These are phyloP conservation scores for Hemisphaericaspora xylanilytica DNA, from an alignment of 1,139 yeast genomes.

Conservation along the genomic window DNA sequence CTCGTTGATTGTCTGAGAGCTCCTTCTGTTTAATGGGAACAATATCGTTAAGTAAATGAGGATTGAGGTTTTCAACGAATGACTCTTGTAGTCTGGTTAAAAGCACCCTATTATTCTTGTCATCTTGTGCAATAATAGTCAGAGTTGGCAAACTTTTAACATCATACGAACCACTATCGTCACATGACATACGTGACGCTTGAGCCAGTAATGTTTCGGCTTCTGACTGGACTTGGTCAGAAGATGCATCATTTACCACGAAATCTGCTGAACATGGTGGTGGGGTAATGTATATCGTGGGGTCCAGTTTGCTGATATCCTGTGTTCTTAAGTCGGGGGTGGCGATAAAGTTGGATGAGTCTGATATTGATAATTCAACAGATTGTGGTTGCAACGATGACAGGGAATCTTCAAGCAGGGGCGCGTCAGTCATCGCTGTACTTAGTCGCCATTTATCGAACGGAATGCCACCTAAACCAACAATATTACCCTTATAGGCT, in stretches of 20 bases:
- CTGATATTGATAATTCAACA: neutral
- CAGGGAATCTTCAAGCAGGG: neutral
- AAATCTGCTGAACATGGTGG: neutral
- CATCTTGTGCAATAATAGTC: neutral
- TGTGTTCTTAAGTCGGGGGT: no score
- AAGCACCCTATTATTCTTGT: neutral
- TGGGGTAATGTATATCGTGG: neutral
- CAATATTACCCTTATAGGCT: constrained; percentile 9
- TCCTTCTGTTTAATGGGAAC: constrained; percentile 18
- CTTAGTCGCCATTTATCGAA: neutral
- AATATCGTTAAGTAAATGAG: constrained; percentile 23
- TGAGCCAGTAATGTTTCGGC: no score
- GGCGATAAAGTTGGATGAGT: neutral
- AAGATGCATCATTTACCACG: no score
- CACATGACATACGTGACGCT: no score
- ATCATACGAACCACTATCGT: no score
- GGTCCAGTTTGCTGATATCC: no score
- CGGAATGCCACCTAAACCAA: constrained; percentile 2
- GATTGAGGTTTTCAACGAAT: constrained; percentile 32
- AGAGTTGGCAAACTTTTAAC: no score
- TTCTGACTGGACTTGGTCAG: no score
- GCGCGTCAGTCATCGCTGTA: neutral
- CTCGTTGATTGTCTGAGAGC: neutral
- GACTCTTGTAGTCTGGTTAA: constrained; percentile 37
- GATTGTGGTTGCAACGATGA: constrained; percentile 1